Evolutionary conservation across 1,284 basidiomycete genomes (phyloP).

Genomic region (Rhodofomes roseus): DNA sequence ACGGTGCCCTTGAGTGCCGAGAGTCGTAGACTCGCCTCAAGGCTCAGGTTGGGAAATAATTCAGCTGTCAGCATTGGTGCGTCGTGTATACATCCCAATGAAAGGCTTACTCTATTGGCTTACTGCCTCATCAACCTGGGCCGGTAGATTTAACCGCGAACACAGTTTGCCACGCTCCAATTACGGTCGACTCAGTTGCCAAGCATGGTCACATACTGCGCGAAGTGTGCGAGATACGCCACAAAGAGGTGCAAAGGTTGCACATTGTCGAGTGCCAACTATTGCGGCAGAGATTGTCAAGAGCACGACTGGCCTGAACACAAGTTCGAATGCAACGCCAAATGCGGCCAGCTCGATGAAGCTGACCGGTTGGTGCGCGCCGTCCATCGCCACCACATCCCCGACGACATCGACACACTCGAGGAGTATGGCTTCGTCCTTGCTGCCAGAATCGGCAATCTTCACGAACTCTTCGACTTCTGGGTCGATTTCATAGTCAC

Average conservation of each 20-base stretch:
- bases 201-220: too few relatives aligned
- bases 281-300: slow-evolving; percentile 32
- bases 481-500: slow-evolving; percentile 28
- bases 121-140: too few relatives aligned
- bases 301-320: slow-evolving; percentile 27
- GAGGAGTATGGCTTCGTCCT: slow-evolving; percentile 36
- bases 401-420: slow-evolving; percentile 29
- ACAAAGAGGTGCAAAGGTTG: slow-evolving; percentile 1
- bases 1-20: too few relatives aligned
- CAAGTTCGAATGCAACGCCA: slow-evolving; percentile 32
- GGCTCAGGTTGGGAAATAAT: too few relatives aligned
- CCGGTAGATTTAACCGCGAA: too few relatives aligned
- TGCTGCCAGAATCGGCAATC: slow-evolving; percentile 11
- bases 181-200: too few relatives aligned
- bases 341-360: slow-evolving; percentile 24
- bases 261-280: slow-evolving; percentile 19
- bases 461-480: slow-evolving; percentile 27
- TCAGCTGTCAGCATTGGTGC: too few relatives aligned
- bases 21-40: too few relatives aligned
- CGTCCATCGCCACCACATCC: slow-evolving; percentile 20
- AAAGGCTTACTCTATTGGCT: too few relatives aligned
- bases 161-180: too few relatives aligned
- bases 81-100: too few relatives aligned
- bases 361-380: slow-evolving; percentile 30
- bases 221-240: not conserved